Evolutionary conservation across 768 basidiomycete species (phyloP).

Genomic region (Fibroporia radiculosa): DNA sequence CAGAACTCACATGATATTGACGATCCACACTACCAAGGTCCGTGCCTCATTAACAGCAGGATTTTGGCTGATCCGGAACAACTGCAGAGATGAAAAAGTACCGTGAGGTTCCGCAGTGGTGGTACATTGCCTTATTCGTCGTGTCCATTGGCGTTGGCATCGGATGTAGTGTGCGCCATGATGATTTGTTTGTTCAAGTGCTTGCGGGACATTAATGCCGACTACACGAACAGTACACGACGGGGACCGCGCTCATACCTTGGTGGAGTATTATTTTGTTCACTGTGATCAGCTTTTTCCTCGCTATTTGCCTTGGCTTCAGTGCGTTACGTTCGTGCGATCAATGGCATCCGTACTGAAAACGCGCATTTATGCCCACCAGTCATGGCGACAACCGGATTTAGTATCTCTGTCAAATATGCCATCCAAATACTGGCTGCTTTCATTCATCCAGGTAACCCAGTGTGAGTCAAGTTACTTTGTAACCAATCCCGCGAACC

Average conservation of each 20-base stretch:
- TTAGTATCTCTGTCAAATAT: slow-evolving; percentile 41
- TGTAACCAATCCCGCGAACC: too few species aligned
- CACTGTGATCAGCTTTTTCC: slow-evolving; percentile 35
- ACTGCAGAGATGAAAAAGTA: slow-evolving; percentile 41
- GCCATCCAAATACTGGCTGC: slow-evolving; percentile 44
- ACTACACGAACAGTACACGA: slow-evolving; percentile 18
- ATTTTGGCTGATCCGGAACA: not conserved
- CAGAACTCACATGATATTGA: slow-evolving; percentile 29
- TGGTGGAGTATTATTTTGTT: slow-evolving; percentile 48
- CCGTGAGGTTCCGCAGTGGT: slow-evolving; percentile 47
- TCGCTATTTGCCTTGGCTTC: slow-evolving; percentile 24
- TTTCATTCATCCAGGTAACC: slow-evolving; percentile 40
- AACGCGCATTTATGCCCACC: not conserved
- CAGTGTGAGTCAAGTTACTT: slow-evolving; percentile 28
- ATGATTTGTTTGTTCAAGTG: not conserved
- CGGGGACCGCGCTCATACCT: slow-evolving; percentile 38
- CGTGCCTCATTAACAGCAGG: slow-evolving; percentile 9
- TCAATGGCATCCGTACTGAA: not conserved
- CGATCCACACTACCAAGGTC: slow-evolving; percentile 43
- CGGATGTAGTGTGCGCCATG: slow-evolving; percentile 28
- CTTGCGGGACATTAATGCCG: not conserved
- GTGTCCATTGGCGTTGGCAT: slow-evolving; percentile 41
- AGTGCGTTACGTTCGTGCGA: slow-evolving; percentile 22
- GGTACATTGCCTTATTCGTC: slow-evolving; percentile 38
- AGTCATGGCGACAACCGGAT: slow-evolving; percentile 36